phyloP scores from a whole-genome alignment of 2,329 filamentous ascomycete genomes.

The Setomelanomma holmii region DNA sequence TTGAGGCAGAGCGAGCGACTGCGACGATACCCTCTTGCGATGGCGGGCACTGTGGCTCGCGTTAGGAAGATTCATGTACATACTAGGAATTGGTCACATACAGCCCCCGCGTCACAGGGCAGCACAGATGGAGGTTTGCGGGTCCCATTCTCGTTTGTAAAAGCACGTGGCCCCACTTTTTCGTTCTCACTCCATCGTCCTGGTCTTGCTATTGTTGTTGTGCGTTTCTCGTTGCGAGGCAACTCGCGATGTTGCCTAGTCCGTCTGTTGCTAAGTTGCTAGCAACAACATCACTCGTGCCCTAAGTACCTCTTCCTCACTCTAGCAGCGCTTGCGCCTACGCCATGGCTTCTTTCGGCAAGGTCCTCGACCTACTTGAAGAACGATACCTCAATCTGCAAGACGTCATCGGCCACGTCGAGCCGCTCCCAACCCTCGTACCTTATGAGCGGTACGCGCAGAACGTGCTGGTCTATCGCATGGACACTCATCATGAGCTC shows the following conservation, averaged over 20 bases:
- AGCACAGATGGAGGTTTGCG: background rate
- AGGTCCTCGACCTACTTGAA: slow-evolving; percentile 40
- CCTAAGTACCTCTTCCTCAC: background rate
- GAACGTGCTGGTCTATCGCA: slow-evolving; percentile 34
- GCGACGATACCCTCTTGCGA: slow-evolving; percentile 29
- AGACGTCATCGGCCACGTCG: slow-evolving; percentile 40
- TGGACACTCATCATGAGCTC: slow-evolving; percentile 32
- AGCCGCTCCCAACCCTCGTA: slow-evolving; percentile 38
- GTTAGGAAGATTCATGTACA: slow-evolving; percentile 7
- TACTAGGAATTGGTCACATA: slow-evolving; percentile 3
- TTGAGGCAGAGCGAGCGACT: slow-evolving; percentile 4
- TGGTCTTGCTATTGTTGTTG: slow-evolving; percentile 3
- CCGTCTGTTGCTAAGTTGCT: background rate
- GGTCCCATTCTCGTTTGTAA: no score
- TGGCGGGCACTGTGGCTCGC: slow-evolving; percentile 10
- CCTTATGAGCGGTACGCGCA: slow-evolving; percentile 38
- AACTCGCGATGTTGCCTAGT: background rate
- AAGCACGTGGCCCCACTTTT: no score
- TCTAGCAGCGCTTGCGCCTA: background rate
- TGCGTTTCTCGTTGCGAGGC: slow-evolving; percentile 2
- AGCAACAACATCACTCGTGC: background rate
- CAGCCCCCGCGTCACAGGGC: background rate
- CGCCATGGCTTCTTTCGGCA: slow-evolving; percentile 38
- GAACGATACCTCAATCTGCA: slow-evolving; percentile 39
- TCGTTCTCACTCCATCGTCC: background rate